Percentiles rank a stretch among this genome's conserved stretches.
Conservation (phyloP, 2,329 filamentous ascomycete species). For the Aspergillus pseudoviridinutans region DNA sequence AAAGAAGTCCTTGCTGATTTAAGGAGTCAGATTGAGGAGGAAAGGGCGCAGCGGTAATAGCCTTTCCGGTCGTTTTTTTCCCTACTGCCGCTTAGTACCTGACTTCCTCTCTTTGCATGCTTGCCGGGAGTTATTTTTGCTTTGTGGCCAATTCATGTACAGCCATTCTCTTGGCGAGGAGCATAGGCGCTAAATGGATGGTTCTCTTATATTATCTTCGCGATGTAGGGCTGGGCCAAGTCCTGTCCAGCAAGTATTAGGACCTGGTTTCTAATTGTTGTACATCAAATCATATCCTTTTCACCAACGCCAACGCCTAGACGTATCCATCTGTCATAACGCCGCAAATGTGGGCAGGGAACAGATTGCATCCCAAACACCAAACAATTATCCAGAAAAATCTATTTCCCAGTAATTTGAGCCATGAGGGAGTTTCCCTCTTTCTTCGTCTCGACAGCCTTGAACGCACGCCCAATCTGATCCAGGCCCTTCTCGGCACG, state of each 20-base stretch:
- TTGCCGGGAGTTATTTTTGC: conserved; percentile 7
- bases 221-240: background rate
- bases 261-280: conserved; percentile 3
- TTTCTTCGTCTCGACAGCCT: conserved; percentile 74
- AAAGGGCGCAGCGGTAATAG: conserved; percentile 57
- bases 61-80: conserved; percentile 1
- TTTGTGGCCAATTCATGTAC: conserved; percentile 19
- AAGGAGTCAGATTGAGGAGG: conserved; percentile 78
- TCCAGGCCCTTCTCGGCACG: conserved; percentile 76
- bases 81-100: conserved; percentile 5
- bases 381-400: background rate
- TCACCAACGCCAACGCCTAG: background rate
- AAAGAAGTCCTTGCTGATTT: conserved; percentile 73
- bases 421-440: conserved; percentile 38
- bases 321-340: background rate
- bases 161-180: conserved; percentile 31
- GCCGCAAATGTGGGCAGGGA: background rate
- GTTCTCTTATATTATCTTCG: conserved; percentile 7
- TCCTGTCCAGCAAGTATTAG: conserved; percentile 2
- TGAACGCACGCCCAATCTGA: conserved; percentile 53
- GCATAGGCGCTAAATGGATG: conserved; percentile 32
- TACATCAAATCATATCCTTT: conserved; percentile 2
- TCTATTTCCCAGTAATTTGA: conserved; percentile 19
- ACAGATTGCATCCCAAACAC: background rate
- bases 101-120: conserved; percentile 4